Evolutionary conservation across 805 yeast species (phyloP).

Genomic region (Clavispora vitiphila): DNA sequence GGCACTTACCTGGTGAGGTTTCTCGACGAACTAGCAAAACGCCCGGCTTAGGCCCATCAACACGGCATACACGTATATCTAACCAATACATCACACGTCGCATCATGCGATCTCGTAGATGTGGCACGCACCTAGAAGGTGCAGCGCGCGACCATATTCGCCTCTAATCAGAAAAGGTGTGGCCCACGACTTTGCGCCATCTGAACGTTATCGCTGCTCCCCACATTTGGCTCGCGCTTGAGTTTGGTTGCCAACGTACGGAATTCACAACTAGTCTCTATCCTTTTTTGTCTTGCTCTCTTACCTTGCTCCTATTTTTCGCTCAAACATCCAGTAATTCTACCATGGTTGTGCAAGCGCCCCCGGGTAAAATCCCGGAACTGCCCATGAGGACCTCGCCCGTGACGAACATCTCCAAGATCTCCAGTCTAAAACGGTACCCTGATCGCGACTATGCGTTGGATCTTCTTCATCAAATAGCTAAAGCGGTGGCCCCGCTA

Average conservation of each 20-base stretch:
- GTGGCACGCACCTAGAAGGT: no score
- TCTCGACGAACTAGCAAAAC: conserved; percentile 42
- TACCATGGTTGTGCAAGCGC: conserved; percentile 1
- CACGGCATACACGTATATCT: no score
- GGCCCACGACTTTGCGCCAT: not conserved
- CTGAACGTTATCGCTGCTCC: not conserved
- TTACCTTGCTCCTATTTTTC: not conserved
- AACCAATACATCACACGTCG: no score
- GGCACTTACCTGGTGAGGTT: conserved; percentile 49
- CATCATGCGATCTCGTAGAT: no score
- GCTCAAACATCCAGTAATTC: no score
- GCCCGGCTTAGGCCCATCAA: no score
- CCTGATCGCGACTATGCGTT: conserved; percentile 35
- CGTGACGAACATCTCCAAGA: conserved; percentile 28
- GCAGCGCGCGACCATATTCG: not conserved
- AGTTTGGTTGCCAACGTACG: not conserved
- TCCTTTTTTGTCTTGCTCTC: not conserved
- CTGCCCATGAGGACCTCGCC: conserved; percentile 28
- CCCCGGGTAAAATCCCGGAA: not conserved
- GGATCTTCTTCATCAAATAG: conserved; percentile 61
- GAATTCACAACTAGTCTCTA: no score
- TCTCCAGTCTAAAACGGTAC: conserved; percentile 33
- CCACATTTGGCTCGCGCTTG: not conserved
- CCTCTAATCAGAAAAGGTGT: not conserved
- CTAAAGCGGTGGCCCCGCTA: conserved; percentile 68